Conservation (phyloP, 352 stramenopile genomes). For the Elongisporangium undulatum region DNA sequence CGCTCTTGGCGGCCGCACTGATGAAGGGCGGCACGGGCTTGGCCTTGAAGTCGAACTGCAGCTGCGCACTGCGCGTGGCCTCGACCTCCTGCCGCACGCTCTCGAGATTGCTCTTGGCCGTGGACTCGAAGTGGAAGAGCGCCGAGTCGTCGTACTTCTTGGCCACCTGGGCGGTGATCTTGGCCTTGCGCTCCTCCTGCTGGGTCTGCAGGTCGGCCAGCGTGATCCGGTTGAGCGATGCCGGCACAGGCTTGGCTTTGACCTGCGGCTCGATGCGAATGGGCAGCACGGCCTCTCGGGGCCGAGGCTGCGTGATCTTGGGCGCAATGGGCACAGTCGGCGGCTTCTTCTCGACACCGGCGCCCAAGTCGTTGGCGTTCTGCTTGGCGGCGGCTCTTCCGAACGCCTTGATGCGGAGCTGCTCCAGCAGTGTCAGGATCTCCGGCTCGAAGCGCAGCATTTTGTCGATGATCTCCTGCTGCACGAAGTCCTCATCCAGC, state of each 20-base stretch:
- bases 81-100: conserved; percentile 64
- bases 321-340: conserved; percentile 68
- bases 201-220: conserved; percentile 61
- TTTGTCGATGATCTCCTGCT: conserved; percentile 61
- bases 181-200: conserved; percentile 42
- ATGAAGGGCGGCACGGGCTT: conserved; percentile 52
- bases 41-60: conserved; percentile 77
- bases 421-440: conserved; percentile 34
- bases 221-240: conserved; percentile 59
- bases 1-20: conserved; percentile 12
- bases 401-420: conserved; percentile 68
- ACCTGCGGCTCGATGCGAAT: conserved; percentile 76
- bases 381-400: conserved; percentile 38
- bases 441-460: conserved; percentile 38
- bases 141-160: conserved; percentile 74
- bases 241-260: conserved; percentile 62
- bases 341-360: conserved; percentile 35
- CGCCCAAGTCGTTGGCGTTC: conserved; percentile 34
- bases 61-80: conserved; percentile 38
- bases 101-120: conserved; percentile 71
- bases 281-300: conserved; percentile 59
- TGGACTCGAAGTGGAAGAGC: conserved; percentile 78
- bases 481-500: conserved; percentile 85
- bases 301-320: conserved; percentile 85
- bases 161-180: conserved; percentile 47